A percentile compares a stretch with the other conserved stretches of the same genome.
phyloP scores from a whole-genome alignment of 371 early-diverging fungal genomes.

The Phascolomyces articulosus region DNA sequence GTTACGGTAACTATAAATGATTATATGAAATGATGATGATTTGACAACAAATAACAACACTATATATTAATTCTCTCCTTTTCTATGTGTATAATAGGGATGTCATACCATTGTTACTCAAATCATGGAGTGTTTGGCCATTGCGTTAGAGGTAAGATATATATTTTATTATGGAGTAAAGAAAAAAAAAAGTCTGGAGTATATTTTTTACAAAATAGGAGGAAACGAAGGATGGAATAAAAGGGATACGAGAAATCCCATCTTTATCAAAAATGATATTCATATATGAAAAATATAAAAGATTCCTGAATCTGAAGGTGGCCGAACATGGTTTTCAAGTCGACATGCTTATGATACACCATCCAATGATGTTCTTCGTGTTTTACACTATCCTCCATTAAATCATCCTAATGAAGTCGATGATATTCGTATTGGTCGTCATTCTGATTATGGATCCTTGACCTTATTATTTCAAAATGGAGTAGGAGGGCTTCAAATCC shows the following conservation, averaged over 20 bases:
- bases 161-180: no score
- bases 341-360: constrained; percentile 45
- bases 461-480: constrained; percentile 67
- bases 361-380: constrained; percentile 50
- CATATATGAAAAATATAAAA: constrained; percentile 4
- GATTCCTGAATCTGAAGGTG: constrained; percentile 50
- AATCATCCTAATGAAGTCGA: constrained; percentile 16
- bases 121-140: constrained; percentile 20
- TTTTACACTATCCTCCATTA: constrained; percentile 54
- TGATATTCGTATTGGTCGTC: constrained; percentile 53
- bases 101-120: constrained; percentile 23
- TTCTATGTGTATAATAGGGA: constrained; percentile 12
- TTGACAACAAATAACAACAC: neutral
- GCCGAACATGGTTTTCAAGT: constrained; percentile 43
- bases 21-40: no score
- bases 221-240: neutral
- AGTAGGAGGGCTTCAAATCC: constrained; percentile 64
- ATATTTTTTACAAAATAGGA: neutral
- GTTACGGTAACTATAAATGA: constrained; percentile 16
- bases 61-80: neutral
- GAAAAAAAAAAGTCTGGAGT: no score
- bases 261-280: no score
- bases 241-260: no score
- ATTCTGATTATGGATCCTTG: constrained; percentile 65
- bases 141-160: constrained; percentile 21